Base-by-base conservation (phyloP, 495 filamentous ascomycete species). In the Aspergillus cavernicola region DNA sequence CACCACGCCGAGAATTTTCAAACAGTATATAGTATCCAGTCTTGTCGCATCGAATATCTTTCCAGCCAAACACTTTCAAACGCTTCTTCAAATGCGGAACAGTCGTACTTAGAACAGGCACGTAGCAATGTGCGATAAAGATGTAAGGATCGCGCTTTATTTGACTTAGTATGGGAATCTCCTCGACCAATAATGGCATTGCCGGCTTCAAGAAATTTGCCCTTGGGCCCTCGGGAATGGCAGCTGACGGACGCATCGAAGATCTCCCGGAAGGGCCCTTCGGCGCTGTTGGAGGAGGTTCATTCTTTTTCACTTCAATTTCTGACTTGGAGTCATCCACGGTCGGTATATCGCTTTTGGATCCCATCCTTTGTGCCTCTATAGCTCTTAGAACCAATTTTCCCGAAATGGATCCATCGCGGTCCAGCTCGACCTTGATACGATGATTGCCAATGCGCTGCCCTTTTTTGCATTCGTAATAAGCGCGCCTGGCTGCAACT, bases 1-100 rank as follows among this genome's bases (percentile, higher is more conserved):
- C 84, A 16, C 95, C 95, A 31, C 79, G 69, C 26, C 78, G 74
- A 12, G 81, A 86, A 57, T 90, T 86, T 41, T 86, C 83, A 59
- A 97, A 99, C 26, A 88, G 77, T 57, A 97, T 84, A 66, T 89
- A 97, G 69, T 96, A 99, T 0, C 93, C 93, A 8, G 81, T 85
- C 42, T 79, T 81, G 63, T 99, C 93, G 39, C 83, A 84, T 35
- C 89, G 79, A 46, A 97, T 86, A 45, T 87, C 80, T 50, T 85
- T 85, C 67, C 89, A 87, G 46, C 80, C 69, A 64, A 84, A 95
- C 13, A 82, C 78, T 64, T 89, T 90, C 24, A 97, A 73, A 19
- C 92, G 83, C 67, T 90, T 92, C 68, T 86, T 86, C 68, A 99
- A 74, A 68, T 99, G 93, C 2, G 82, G 78, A 37, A 96, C 78